A percentile compares a stretch with the other conserved stretches of the same genome.
Conservation (phyloP, 2,329 filamentous ascomycete genomes). For the Talaromyces rugulosus region DNA sequence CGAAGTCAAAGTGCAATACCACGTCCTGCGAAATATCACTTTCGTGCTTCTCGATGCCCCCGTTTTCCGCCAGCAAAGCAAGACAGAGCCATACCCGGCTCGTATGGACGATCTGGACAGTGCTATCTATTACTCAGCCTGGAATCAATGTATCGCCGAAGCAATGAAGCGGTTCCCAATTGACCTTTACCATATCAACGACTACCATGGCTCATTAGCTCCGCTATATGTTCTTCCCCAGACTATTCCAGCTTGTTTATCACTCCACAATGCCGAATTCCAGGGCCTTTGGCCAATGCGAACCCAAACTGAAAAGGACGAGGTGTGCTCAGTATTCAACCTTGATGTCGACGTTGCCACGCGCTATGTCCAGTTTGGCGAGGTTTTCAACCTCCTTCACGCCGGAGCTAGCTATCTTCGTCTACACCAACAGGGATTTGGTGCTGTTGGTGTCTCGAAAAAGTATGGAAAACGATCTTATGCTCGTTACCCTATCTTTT, state of each 20-base stretch:
- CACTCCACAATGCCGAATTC: conserved; percentile 66
- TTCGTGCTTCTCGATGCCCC: conserved; percentile 65
- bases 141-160: conserved; percentile 67
- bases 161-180: conserved; percentile 59
- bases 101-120: conserved; percentile 67
- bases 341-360: conserved; percentile 53
- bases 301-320: conserved; percentile 56
- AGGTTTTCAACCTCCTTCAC: conserved; percentile 65
- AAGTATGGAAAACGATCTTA: conserved; percentile 66
- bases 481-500: conserved; percentile 66
- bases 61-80: conserved; percentile 61
- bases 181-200: conserved; percentile 64
- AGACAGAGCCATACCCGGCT: conserved; percentile 60
- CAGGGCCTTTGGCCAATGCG: conserved; percentile 67
- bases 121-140: conserved; percentile 65
- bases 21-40: conserved; percentile 61
- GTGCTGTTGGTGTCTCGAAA: conserved; percentile 63
- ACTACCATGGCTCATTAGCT: conserved; percentile 61
- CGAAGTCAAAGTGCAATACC: conserved; percentile 61
- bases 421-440: conserved; percentile 64
- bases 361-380: conserved; percentile 63
- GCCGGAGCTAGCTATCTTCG: conserved; percentile 63
- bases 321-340: conserved; percentile 64
- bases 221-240: conserved; percentile 62
- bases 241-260: conserved; percentile 59